Evolutionary conservation across 2,329 filamentous ascomycete genomes (phyloP).

Genomic region (Talaromyces atroroseus): DNA sequence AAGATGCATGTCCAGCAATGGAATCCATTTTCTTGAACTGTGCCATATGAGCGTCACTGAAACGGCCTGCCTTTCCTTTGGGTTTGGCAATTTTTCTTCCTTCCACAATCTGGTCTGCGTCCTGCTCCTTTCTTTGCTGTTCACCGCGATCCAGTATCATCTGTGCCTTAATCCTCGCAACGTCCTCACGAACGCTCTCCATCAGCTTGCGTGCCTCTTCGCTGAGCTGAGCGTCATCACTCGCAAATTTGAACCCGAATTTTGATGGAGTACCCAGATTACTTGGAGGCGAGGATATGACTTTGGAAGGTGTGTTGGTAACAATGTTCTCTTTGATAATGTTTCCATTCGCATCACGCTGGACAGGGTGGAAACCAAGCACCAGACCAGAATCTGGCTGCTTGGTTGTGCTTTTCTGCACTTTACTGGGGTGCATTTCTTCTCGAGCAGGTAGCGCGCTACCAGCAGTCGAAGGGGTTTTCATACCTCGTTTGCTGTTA

Average conservation of each 20-base stretch:
- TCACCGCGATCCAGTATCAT: conserved; percentile 59
- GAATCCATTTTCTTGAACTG: conserved; percentile 98
- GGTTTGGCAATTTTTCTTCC: conserved; percentile 71
- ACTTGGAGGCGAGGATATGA: conserved; percentile 27
- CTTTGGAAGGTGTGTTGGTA: conserved; percentile 40
- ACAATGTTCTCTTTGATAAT: conserved; percentile 24
- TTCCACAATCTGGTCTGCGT: conserved; percentile 39
- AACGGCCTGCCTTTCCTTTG: conserved; percentile 71
- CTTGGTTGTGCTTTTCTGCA: conserved; percentile 67
- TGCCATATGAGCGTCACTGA: conserved; percentile 77
- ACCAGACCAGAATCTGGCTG: conserved; percentile 73
- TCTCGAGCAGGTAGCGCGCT: conserved; percentile 64
- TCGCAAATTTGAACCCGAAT: conserved; percentile 44
- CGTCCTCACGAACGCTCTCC: conserved; percentile 66
- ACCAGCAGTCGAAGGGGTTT: conserved; percentile 48
- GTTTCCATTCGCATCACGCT: conserved; percentile 37
- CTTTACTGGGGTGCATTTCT: conserved; percentile 89
- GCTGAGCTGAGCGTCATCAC: conserved; percentile 41
- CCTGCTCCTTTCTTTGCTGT: conserved; percentile 44
- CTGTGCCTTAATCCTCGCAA: conserved; percentile 63
- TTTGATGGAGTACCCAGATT: conserved; percentile 38
- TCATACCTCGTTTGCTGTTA: conserved; percentile 23
- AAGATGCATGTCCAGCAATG: conserved; percentile 78
- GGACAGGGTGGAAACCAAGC: conserved; percentile 75
- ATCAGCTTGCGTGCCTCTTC: conserved; percentile 53